Evolutionary conservation across 768 basidiomycete species (phyloP), one percentile per base, ranked within the genome.

Genomic region (Suillus cothurnatus): DNA sequence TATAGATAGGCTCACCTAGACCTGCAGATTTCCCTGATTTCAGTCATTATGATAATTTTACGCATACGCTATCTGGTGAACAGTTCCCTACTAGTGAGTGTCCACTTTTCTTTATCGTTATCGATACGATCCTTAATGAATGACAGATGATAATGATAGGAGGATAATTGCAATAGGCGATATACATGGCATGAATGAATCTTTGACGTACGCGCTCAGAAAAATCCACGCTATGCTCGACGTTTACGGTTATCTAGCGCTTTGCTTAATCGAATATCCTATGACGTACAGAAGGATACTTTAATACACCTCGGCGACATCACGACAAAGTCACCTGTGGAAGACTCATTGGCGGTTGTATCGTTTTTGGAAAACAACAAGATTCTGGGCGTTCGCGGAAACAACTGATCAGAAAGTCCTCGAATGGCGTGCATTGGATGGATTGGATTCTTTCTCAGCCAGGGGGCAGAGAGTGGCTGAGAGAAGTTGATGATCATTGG

Each of bases 371-470:
- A 87, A 3, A 71, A 78, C 11, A 74, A 89, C 70, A 85, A 87
- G 60, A 81, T 94, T 50, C 84, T 84, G 28, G 95, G 94, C 19
- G 94, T 97, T 4, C 87, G 96, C 36, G 96, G 97, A 0, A 99
- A 99, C 74, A 94, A 98, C 72, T n/a, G 96, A 99, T 78, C 94
- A 98, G 76, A 84, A 84, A 67, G 86, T 95, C 52, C 84, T 98
- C 53, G 92, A 97, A 78, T 97, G 96, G 96, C 83, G 88, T 31
- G 80, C 83, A n/a, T 2, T 99, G 94, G 94, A 84, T 92, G 60
- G 81, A 90, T 21, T 97, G 94, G 93, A 87, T 96, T 63, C 67
- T 75, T 17, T 66, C 75, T 9, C 73, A 83, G 31, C 76, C 80
- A 0, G 77, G 71, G 8, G 83, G 81, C 1, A 71, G 61, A 31